Evolutionary conservation across 345 rosid species (phyloP).

Genomic region (Erucastrum elatum): DNA sequence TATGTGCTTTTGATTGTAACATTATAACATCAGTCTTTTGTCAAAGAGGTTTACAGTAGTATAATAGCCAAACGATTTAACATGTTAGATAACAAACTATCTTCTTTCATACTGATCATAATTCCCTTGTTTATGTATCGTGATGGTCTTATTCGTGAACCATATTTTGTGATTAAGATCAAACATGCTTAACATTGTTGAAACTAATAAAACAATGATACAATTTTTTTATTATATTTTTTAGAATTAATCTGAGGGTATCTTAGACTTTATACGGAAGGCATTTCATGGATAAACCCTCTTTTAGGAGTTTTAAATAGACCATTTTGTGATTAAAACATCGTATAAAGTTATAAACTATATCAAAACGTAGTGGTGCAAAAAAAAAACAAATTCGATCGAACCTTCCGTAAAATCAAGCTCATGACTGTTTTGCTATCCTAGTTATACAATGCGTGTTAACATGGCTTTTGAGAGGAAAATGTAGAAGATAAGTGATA

Average conservation of each 20-base stretch:
- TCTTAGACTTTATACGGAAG: too few relatives aligned
- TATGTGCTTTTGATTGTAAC: constrained; percentile 3
- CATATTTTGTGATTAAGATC: background rate
- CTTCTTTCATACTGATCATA: background rate
- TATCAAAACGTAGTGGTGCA: background rate
- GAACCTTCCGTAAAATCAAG: background rate
- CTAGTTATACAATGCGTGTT: background rate
- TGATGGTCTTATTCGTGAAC: background rate
- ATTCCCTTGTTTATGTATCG: background rate
- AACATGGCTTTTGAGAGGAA: background rate
- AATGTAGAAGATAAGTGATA: background rate
- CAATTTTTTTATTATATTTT: too few relatives aligned
- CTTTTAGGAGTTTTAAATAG: too few relatives aligned
- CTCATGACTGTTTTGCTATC: background rate
- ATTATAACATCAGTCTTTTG: too few relatives aligned
- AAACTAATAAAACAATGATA: background rate
- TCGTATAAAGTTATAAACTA: background rate
- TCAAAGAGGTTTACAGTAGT: background rate
- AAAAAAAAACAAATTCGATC: background rate
- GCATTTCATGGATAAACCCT: too few relatives aligned
- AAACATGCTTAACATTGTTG: background rate
- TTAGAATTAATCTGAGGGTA: too few relatives aligned
- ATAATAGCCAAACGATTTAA: background rate
- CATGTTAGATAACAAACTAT: background rate
- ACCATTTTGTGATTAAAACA: background rate